phyloP scores from a whole-genome alignment of 2,329 filamentous ascomycete genomes.

The Clarireedia sp. region DNA sequence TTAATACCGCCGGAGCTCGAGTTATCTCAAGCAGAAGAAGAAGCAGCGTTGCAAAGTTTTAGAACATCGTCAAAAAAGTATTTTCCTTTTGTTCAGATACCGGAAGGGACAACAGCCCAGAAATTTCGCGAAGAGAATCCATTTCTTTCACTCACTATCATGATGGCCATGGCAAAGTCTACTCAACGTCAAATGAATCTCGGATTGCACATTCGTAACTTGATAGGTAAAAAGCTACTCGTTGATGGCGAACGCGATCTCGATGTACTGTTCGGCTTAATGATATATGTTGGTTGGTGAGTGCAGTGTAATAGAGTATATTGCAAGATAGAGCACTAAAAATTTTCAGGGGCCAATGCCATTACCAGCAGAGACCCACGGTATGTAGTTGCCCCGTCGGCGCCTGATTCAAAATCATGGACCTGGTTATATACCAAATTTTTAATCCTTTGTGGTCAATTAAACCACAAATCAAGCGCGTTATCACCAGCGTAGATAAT shows the following conservation, averaged over 20 bases:
- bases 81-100: conserved; percentile 40
- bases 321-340: background rate
- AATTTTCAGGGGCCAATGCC: conserved; percentile 30
- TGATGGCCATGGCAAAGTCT: conserved; percentile 38
- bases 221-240: conserved; percentile 39
- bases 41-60: conserved; percentile 36
- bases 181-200: conserved; percentile 34
- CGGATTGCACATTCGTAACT: conserved; percentile 35
- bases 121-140: conserved; percentile 36
- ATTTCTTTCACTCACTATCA: conserved; percentile 44
- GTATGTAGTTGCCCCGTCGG: background rate
- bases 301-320: background rate
- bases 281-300: conserved; percentile 23
- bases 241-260: conserved; percentile 39
- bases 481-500: background rate
- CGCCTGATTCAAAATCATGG: background rate
- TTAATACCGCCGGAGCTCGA: conserved; percentile 5
- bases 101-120: conserved; percentile 31
- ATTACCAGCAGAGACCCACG: conserved; percentile 1
- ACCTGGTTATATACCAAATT: background rate
- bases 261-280: conserved; percentile 46
- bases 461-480: background rate
- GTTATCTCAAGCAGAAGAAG: conserved; percentile 32
- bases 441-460: background rate
- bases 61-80: conserved; percentile 34